Evolutionary conservation across 148 eudicot species (phyloP), one percentile per base, ranked within the genome.

Genomic region (Heliamphora exappendiculata): DNA sequence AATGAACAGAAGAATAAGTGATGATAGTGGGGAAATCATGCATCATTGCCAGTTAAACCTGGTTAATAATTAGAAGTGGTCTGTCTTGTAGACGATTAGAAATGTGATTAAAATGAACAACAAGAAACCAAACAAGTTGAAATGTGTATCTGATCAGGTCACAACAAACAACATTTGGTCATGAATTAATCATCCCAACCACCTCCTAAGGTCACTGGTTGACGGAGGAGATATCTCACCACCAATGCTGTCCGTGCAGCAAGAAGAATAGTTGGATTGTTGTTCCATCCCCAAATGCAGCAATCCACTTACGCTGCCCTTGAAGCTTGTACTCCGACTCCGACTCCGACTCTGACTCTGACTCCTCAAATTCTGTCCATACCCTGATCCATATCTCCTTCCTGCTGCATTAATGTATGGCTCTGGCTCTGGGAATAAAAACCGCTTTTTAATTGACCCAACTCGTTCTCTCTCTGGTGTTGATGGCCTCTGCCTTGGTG

Each of bases 171-270:
- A 20, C 20, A 20, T 17, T 53, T 53, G 24, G n/a, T 41, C 4
- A 0, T 20, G 70, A 45, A 24, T n/a, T n/a, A n/a, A 77, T 90
- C 80, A 89, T 57, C 87, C 79, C 75, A 90, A 80, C 87, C 87
- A 92, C 85, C 92, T 87, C 78, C 92, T 83, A 45, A 91, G 88
- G 75, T 92, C 97, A 73, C 33, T 85, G 66, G 97, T 88, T 59
- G 97, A 92, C 37, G 87, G 88, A 62, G 97, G 93, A 3, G 93
- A 92, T 42, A 92, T 82, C 83, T 92, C 93, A n/a, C 93, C 97
- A 7, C 83, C 89, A 70, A 85, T 76, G 70, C 93, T 88, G 19
- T 92, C 97, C 0, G 92, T 89, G 63, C 80, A 88, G 78, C 90
- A 92, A 55, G 97, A 89, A 39, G 97, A 89, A 58, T 88, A 90